phyloP scores from a whole-genome alignment of 2,329 filamentous ascomycete genomes.

The Xylaria sp. region DNA sequence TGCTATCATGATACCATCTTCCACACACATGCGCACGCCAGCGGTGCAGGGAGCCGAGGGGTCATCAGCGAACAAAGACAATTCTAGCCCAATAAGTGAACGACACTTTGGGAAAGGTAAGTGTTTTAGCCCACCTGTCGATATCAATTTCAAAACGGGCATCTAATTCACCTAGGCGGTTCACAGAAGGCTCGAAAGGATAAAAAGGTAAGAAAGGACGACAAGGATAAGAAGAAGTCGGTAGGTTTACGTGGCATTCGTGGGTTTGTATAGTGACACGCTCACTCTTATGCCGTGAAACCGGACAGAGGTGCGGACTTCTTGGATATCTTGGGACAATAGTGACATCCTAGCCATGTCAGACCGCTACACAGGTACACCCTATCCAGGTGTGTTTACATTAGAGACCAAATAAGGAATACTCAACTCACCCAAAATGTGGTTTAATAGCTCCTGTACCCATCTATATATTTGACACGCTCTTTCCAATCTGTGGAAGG shows the following conservation, averaged over 20 bases:
- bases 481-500: no score
- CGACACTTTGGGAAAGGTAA: constrained; percentile 61
- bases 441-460: no score
- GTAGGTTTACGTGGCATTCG: constrained; percentile 36
- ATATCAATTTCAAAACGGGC: not conserved
- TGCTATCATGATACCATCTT: constrained; percentile 41
- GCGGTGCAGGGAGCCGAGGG: constrained; percentile 54
- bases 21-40: constrained; percentile 49
- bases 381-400: no score
- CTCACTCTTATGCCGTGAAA: not conserved
- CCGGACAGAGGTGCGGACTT: not conserved
- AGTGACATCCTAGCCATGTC: not conserved
- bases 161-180: constrained; percentile 26
- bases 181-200: constrained; percentile 29
- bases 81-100: constrained; percentile 53
- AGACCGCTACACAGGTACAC: not conserved
- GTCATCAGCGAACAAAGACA: constrained; percentile 43
- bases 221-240: constrained; percentile 27
- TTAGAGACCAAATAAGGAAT: no score
- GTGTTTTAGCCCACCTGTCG: constrained; percentile 34
- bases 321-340: not conserved
- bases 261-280: constrained; percentile 29
- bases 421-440: no score
- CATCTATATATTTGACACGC: no score
- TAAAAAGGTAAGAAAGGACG: constrained; percentile 31